These are phyloP conservation scores for Globisporangium acanthophoron DNA, from an alignment of 352 stramenopile species.

Conservation along the genomic window DNA sequence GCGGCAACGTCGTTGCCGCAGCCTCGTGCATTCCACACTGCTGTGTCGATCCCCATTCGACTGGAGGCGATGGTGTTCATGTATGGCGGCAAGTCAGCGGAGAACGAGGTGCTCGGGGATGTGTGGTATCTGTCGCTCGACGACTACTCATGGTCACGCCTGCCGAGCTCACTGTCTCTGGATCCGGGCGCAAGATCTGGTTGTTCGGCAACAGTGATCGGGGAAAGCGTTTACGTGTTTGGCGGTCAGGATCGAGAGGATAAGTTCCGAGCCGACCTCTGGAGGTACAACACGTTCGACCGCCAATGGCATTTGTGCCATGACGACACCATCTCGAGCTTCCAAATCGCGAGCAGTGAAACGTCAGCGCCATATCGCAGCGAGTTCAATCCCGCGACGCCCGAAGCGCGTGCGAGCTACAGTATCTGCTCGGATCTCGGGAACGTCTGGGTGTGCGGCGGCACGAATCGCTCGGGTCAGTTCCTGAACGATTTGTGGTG, in stretches of 20 bases:
- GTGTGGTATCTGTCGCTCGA: conserved; percentile 80
- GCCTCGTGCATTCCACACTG: conserved; percentile 64
- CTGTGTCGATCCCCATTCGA: conserved; percentile 57
- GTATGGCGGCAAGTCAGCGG: conserved; percentile 71
- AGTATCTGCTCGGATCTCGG: conserved; percentile 73
- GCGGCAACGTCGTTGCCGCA: conserved; percentile 57
- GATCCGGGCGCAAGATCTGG: conserved; percentile 69
- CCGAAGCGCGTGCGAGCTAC: conserved; percentile 52
- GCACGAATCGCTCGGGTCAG: conserved; percentile 34
- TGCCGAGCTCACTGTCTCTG: conserved; percentile 67
- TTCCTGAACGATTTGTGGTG: conserved; percentile 72
- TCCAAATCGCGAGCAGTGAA: conserved; percentile 15
- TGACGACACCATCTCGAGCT: conserved; percentile 64
- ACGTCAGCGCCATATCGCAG: conserved; percentile 11
- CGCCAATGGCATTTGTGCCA: conserved; percentile 82
- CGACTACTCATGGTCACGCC: conserved; percentile 72
- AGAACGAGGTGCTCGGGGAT: conserved; percentile 71
- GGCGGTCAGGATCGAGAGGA: conserved; percentile 78
- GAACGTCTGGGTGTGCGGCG: conserved; percentile 81
- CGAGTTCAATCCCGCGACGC: conserved; percentile 45
- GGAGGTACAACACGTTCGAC: conserved; percentile 86
- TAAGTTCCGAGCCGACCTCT: conserved; percentile 70
- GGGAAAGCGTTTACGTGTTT: conserved; percentile 82
- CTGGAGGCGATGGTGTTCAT: conserved; percentile 80
- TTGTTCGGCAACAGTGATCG: conserved; percentile 65